Conservation (phyloP, 352 stramenopile genomes). For the Phytophthora idaei region DNA sequence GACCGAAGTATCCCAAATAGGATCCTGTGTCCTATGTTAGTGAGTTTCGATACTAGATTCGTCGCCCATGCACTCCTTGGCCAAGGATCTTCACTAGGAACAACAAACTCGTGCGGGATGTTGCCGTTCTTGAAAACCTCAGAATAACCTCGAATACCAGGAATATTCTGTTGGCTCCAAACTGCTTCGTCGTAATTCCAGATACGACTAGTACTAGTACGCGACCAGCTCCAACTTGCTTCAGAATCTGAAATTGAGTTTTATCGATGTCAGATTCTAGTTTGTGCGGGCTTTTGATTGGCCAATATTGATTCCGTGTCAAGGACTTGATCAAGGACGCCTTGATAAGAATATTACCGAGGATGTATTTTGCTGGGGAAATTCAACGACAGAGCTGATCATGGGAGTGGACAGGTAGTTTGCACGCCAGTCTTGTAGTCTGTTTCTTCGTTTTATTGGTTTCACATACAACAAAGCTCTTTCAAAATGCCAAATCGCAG, state of each 20-base stretch:
- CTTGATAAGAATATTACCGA: too few relatives aligned
- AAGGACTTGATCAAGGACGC: too few relatives aligned
- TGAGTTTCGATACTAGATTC: background rate
- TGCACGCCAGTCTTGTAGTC: background rate
- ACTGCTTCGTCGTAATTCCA: background rate
- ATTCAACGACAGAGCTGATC: too few relatives aligned
- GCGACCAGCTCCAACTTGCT: too few relatives aligned
- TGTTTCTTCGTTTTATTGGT: constrained; percentile 37
- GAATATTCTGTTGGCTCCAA: background rate
- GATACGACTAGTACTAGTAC: too few relatives aligned
- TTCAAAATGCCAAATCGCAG: constrained; percentile 34
- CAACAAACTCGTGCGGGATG: background rate
- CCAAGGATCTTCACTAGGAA: constrained; percentile 2
- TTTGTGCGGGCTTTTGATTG: too few relatives aligned
- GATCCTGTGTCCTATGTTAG: too few relatives aligned
- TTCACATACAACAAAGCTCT: constrained; percentile 32
- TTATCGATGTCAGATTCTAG: too few relatives aligned
- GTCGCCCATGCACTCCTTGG: constrained; percentile 1
- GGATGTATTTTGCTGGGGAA: too few relatives aligned
- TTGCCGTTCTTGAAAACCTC: background rate
- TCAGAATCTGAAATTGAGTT: too few relatives aligned
- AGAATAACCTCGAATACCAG: background rate
- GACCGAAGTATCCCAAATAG: background rate
- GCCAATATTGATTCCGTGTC: too few relatives aligned
- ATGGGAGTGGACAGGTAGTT: too few relatives aligned